phyloP scores from a whole-genome alignment of 1,139 yeast genomes.

The Saccharomyces uvarum region DNA sequence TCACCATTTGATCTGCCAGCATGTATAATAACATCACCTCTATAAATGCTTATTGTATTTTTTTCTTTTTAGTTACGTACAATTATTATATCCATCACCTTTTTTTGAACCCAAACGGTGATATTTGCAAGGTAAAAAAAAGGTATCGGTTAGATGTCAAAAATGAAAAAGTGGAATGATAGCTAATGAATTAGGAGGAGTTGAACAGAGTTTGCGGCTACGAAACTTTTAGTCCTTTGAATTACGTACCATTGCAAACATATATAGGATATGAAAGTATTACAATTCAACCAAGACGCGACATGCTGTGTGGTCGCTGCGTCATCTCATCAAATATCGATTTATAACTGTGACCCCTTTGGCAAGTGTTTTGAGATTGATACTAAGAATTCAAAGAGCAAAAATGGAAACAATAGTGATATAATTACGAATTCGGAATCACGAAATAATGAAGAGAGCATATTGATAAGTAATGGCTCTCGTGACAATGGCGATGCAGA shows the following conservation, averaged over 20 bases:
- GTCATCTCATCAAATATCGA: slow-evolving; percentile 15
- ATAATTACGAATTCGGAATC: not conserved
- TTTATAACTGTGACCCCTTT: slow-evolving; percentile 33
- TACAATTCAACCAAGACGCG: slow-evolving; percentile 31
- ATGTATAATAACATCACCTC: not conserved
- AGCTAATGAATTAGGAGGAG: not conserved
- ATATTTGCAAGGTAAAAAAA: slow-evolving; percentile 1
- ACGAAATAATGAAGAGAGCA: not conserved
- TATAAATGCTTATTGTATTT: not conserved
- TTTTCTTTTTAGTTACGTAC: not conserved
- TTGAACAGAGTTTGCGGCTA: not conserved
- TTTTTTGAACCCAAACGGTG: not conserved
- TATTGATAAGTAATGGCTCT: not conserved
- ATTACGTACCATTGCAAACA: not conserved
- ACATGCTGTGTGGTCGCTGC: slow-evolving; percentile 28
- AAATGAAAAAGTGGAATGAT: not conserved
- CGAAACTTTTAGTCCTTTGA: not conserved
- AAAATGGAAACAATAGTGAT: not conserved
- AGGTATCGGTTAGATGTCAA: not conserved
- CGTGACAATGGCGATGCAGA: slow-evolving; percentile 4
- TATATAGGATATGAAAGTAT: slow-evolving; percentile 18
- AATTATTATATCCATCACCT: not conserved
- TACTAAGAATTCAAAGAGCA: slow-evolving; percentile 9
- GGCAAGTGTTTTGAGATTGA: slow-evolving; percentile 31
- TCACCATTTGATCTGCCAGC: not conserved